A percentile compares a stretch with the other conserved stretches of the same genome.
Conservation (phyloP, 2,329 filamentous ascomycete genomes). For the Neofusicoccum parvum region DNA sequence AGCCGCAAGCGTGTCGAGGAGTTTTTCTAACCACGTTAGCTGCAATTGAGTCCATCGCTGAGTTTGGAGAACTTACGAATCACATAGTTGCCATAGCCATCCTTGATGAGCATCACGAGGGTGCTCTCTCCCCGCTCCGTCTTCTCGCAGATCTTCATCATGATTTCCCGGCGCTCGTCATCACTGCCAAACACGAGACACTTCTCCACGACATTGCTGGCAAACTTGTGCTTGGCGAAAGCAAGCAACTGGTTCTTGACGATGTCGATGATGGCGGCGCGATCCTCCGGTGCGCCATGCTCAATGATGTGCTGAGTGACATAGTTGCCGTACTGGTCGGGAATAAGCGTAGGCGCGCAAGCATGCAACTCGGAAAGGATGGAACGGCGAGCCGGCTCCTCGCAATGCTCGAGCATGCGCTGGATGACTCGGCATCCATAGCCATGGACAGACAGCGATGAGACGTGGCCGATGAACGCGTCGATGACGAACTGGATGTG, state of each 20-base stretch:
- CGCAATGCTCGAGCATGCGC: constrained; percentile 82
- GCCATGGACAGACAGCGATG: constrained; percentile 71
- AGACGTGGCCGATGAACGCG: constrained; percentile 75
- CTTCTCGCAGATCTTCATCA: constrained; percentile 59
- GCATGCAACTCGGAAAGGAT: constrained; percentile 80
- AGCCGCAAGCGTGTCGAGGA: constrained; percentile 57
- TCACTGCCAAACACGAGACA: constrained; percentile 74
- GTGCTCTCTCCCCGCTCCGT: constrained; percentile 68
- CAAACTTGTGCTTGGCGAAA: constrained; percentile 92
- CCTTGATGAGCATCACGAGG: constrained; percentile 79
- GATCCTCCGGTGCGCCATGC: constrained; percentile 73
- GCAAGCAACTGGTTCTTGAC: constrained; percentile 72
- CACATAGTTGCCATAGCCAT: constrained; percentile 95
- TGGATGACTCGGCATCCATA: constrained; percentile 95
- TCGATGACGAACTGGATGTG: constrained; percentile 85
- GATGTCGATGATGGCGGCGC: constrained; percentile 69
- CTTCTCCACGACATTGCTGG: constrained; percentile 96
- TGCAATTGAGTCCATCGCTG: no score
- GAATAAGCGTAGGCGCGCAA: constrained; percentile 71
- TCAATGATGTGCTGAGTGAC: constrained; percentile 91
- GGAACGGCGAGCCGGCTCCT: constrained; percentile 67
- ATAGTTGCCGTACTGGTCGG: constrained; percentile 93
- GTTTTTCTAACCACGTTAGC: constrained; percentile 65
- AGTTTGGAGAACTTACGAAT: constrained; percentile 69
- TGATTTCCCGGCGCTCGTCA: constrained; percentile 70